Evolutionary conservation across 495 filamentous ascomycete species (phyloP).

Genomic region (Neurospora sp.): DNA sequence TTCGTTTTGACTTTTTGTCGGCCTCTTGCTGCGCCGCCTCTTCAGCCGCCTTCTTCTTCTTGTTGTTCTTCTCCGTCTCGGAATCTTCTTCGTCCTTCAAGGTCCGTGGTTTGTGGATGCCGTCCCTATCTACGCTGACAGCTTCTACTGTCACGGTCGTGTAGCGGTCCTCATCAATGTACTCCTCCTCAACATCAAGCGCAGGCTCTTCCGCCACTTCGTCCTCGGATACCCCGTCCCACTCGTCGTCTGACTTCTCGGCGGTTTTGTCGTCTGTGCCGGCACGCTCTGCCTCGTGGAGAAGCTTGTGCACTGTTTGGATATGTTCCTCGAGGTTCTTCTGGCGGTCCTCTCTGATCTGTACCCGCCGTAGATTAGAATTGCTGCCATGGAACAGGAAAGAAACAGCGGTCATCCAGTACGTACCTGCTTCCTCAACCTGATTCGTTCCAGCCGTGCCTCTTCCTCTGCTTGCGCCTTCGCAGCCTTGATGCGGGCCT

Average conservation of each 20-base stretch:
- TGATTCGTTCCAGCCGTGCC: slow-evolving; percentile 61
- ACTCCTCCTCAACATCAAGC: slow-evolving; percentile 80
- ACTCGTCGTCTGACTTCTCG: slow-evolving; percentile 41
- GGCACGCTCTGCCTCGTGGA: slow-evolving; percentile 45
- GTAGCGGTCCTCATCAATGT: slow-evolving; percentile 90
- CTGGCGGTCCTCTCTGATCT: slow-evolving; percentile 74
- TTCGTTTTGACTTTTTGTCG: slow-evolving; percentile 22
- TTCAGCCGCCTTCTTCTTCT: not conserved
- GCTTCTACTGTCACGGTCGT: slow-evolving; percentile 89
- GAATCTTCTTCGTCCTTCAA: slow-evolving; percentile 34
- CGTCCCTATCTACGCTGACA: slow-evolving; percentile 70
- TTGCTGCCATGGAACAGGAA: not conserved
- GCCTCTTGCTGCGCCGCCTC: slow-evolving; percentile 18
- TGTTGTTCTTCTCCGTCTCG: slow-evolving; percentile 22
- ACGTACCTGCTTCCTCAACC: slow-evolving; percentile 60
- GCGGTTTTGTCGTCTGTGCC: slow-evolving; percentile 26
- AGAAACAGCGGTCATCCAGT: not conserved
- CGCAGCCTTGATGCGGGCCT: slow-evolving; percentile 69
- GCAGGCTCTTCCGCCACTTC: slow-evolving; percentile 32
- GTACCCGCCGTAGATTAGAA: not conserved
- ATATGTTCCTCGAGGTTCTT: slow-evolving; percentile 72
- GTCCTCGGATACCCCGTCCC: slow-evolving; percentile 51
- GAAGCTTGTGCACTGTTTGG: slow-evolving; percentile 54
- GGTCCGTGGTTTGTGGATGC: slow-evolving; percentile 43
- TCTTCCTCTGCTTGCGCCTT: slow-evolving; percentile 64